A percentile compares a stretch with the other conserved stretches of the same genome.
Conservation (phyloP, 768 basidiomycete species). For the Infundibulicybe gibba region DNA sequence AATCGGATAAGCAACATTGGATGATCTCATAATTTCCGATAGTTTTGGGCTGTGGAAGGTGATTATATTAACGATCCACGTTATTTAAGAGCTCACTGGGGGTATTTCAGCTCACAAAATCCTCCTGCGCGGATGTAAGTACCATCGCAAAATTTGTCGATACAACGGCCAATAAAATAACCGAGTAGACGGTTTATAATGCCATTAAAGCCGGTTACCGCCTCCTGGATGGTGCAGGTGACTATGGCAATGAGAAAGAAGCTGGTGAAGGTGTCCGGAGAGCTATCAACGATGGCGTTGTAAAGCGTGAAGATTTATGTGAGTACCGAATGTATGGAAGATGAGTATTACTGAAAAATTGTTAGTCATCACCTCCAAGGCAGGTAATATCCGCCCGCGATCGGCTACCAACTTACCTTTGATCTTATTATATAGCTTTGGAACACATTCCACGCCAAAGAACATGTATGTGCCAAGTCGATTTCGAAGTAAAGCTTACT, state of each 20-base stretch:
- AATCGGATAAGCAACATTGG: conserved; percentile 2
- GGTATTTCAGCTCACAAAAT: conserved; percentile 51
- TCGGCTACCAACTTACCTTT: not conserved
- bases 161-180: not conserved
- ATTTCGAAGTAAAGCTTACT: conserved; percentile 1
- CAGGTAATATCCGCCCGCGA: conserved; percentile 11
- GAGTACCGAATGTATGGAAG: conserved; percentile 23
- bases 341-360: not conserved
- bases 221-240: conserved; percentile 81
- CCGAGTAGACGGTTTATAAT: conserved; percentile 68
- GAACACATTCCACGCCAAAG: conserved; percentile 85
- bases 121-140: conserved; percentile 57
- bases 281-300: conserved; percentile 77
- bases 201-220: conserved; percentile 87
- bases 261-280: conserved; percentile 75
- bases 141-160: not conserved
- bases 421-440: conserved; percentile 56
- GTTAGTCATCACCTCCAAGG: conserved; percentile 83
- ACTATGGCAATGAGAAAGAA: conserved; percentile 90
- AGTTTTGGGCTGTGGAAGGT: conserved; percentile 77
- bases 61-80: conserved; percentile 5
- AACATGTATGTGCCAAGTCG: conserved; percentile 51
- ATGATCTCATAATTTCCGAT: conserved; percentile 4
- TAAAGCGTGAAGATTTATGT: conserved; percentile 88
- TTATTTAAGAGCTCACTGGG: conserved; percentile 42